Conservation (phyloP, 768 basidiomycete genomes). For the Hygrophorus pudorinus region DNA sequence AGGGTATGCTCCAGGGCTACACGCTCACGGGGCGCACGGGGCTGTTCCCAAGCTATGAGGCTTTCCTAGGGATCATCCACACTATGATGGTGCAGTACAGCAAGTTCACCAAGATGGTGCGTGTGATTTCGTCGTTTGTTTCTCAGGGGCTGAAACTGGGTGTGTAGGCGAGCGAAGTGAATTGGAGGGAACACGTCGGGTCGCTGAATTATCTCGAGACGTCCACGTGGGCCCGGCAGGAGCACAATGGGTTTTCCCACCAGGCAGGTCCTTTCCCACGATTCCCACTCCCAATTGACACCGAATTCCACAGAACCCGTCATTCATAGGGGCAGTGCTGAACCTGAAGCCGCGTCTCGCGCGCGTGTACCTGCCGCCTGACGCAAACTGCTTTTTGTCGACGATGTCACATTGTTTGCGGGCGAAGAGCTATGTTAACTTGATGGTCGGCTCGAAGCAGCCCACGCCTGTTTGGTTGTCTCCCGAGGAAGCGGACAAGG, state of each 20-base stretch:
- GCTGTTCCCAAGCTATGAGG: constrained; percentile 85
- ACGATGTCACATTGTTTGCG: constrained; percentile 78
- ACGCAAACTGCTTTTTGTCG: constrained; percentile 78
- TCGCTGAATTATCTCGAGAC: constrained; percentile 85
- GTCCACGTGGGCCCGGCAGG: constrained; percentile 77
- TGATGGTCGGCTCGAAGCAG: constrained; percentile 86
- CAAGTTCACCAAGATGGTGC: constrained; percentile 80
- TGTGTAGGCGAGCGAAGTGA: constrained; percentile 41
- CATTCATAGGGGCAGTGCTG: constrained; percentile 81
- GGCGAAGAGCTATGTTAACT: constrained; percentile 77
- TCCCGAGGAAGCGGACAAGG: constrained; percentile 64
- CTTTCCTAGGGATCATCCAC: constrained; percentile 82
- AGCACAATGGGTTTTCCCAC: constrained; percentile 73
- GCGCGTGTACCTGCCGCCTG: constrained; percentile 82
- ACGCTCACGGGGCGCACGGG: constrained; percentile 81
- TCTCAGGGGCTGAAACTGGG: background rate
- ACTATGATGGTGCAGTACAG: constrained; percentile 88
- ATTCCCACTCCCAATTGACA: no score
- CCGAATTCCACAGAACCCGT: constrained; percentile 53
- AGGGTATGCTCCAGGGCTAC: constrained; percentile 89
- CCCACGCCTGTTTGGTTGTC: constrained; percentile 72
- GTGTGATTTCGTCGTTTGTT: constrained; percentile 10
- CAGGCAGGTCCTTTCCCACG: background rate
- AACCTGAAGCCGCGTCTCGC: constrained; percentile 62
- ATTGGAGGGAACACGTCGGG: constrained; percentile 62